Evolutionary conservation across 139 green algal species (phyloP), one percentile per base, ranked within the genome.

Genomic region (Chlorella ohadii): DNA sequence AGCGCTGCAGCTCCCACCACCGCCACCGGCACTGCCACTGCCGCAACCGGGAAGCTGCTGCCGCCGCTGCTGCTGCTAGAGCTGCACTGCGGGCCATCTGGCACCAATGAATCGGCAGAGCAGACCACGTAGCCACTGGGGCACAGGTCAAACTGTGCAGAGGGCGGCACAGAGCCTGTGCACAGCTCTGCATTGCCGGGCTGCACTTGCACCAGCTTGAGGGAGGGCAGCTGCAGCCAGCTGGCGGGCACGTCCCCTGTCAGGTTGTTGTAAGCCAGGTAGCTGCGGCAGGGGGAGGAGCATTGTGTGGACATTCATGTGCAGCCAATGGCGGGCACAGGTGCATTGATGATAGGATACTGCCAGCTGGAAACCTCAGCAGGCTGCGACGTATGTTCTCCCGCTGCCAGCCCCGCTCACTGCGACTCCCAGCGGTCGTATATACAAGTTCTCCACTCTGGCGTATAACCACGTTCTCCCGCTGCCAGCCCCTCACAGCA

Each of bases 151-250:
- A 86, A 89, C 61, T n/a, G 4, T 15, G 59, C 39, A 59, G 51
- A 59, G 72, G n/a, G n/a, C 16, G 13, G 28, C 12, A 81, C 78
- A n/a, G 64, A n/a, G 1, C 22, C 5, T 22, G 56, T n/a, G 71
- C 85, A 89, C 28, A 89, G 59, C 1, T 36, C 25, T 4, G 39
- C 15, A 59, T 89, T 89, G 47, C 79, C 85, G 0, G 85, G 85
- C 16, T 81, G 77, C 28, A 84, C 17, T 16, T 28, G 51, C 16
- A 89, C 25, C 25, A 34, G 7, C 7, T 56, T 13, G 0, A 89
- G 61, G 16, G 61, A 33, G 1, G 59, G 2, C 15, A 85, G 34
- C 33, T 66, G 16, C 3, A 56, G 17, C 79, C 72, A 89, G 66
- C 33, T 65, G 25, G 28, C 0, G 11, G 83, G 83, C 2, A 87